Conservation (phyloP, 2,329 filamentous ascomycete species). For the Verruconis gallopava region DNA sequence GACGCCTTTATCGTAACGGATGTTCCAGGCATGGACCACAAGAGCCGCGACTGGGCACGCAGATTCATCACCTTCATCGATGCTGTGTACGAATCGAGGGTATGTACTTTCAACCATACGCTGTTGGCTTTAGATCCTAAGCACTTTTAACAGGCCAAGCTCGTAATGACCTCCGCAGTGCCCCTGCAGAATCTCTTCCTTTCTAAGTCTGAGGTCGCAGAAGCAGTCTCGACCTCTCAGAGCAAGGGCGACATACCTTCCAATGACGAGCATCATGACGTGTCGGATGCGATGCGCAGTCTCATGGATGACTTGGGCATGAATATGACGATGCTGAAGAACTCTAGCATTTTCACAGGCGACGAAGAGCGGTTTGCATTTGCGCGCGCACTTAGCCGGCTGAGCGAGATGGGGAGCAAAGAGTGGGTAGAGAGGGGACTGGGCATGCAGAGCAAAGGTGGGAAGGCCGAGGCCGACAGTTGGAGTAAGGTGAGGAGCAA, state of each 20-base stretch:
- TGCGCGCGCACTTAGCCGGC: slow-evolving; percentile 68
- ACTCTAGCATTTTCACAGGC: slow-evolving; percentile 75
- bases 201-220: slow-evolving; percentile 40
- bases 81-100: slow-evolving; percentile 71
- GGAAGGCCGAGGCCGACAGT: slow-evolving; percentile 50
- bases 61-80: slow-evolving; percentile 97
- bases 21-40: slow-evolving; percentile 81
- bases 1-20: slow-evolving; percentile 87
- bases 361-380: slow-evolving; percentile 97
- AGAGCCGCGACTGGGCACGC: slow-evolving; percentile 73
- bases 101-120: slow-evolving; percentile 20
- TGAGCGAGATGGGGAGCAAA: slow-evolving; percentile 85
- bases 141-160: slow-evolving; percentile 57
- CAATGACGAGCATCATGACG: slow-evolving; percentile 34
- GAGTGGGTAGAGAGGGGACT: slow-evolving; percentile 84
- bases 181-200: slow-evolving; percentile 79
- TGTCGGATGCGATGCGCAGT: slow-evolving; percentile 60
- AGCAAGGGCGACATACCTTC: slow-evolving; percentile 27
- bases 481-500: slow-evolving; percentile 53
- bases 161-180: slow-evolving; percentile 82
- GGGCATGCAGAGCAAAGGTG: slow-evolving; percentile 50
- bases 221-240: slow-evolving; percentile 30
- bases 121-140: background rate
- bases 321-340: slow-evolving; percentile 74
- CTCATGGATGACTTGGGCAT: slow-evolving; percentile 81